Percentiles rank a stretch among this genome's conserved stretches.
phyloP scores from a whole-genome alignment of 192 early-diverging fungal genomes.

The Backusella macrospora region DNA sequence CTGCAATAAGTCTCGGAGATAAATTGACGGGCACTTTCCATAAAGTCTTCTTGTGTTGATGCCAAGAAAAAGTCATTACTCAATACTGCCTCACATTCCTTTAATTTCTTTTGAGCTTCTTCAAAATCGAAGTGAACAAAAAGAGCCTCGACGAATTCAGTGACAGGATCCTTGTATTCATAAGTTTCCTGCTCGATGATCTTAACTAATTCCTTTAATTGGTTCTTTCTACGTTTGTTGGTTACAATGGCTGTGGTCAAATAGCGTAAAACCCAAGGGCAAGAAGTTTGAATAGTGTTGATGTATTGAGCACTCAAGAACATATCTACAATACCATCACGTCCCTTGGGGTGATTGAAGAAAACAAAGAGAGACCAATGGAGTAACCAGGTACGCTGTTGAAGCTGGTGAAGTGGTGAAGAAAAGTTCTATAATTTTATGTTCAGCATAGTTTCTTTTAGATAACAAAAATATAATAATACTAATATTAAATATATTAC shows the following conservation, averaged over 20 bases:
- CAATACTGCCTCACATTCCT: slow-evolving; percentile 86
- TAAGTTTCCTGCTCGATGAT: slow-evolving; percentile 86
- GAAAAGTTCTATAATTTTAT: slow-evolving; percentile 56
- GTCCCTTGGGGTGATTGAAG: slow-evolving; percentile 97
- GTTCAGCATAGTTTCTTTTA: not conserved
- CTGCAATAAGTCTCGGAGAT: slow-evolving; percentile 98
- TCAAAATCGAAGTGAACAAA: slow-evolving; percentile 97
- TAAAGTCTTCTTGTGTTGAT: slow-evolving; percentile 87
- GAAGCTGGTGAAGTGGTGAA: slow-evolving; percentile 84
- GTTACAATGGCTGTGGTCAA: slow-evolving; percentile 89
- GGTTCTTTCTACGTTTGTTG: slow-evolving; percentile 83
- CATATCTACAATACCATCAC: slow-evolving; percentile 92
- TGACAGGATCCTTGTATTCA: slow-evolving; percentile 89
- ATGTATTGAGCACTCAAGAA: slow-evolving; percentile 91
- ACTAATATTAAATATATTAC: slow-evolving; percentile 24
- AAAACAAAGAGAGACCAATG: slow-evolving; percentile 99
- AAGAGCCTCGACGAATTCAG: slow-evolving; percentile 90
- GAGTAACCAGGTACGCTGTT: slow-evolving; percentile 92
- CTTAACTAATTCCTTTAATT: slow-evolving; percentile 88
- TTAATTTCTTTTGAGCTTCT: slow-evolving; percentile 82
- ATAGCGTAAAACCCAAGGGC: slow-evolving; percentile 97
- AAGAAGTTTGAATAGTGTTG: slow-evolving; percentile 96
- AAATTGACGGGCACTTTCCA: slow-evolving; percentile 91
- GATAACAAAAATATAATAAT: too few species aligned
- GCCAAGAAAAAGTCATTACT: slow-evolving; percentile 92